Base-by-base conservation (phyloP, 129 eudicot genomes). In the Scalesia atractyloides region DNA sequence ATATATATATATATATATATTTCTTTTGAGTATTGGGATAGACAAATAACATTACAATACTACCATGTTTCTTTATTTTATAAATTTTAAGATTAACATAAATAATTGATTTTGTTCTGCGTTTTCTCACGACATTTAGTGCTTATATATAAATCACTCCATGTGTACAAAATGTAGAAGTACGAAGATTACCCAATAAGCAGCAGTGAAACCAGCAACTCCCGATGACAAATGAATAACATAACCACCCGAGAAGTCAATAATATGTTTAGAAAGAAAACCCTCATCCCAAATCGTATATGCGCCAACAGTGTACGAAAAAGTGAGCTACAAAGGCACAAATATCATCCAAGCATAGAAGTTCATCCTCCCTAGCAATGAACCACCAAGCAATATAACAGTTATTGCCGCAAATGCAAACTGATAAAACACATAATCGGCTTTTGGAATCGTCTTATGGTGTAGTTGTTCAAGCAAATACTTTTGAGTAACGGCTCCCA, bases 181-280 rank as follows among this genome's bases (percentile, higher is more conserved):
- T 39, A 39, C 2, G 6, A 48, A 78, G 75, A 60, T 74, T 71
- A 90, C 96, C 96, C 96, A 84, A 59, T 84, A 90, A 76, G 96
- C 93, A 4, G 96, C 93, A 7, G 96, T 90, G 68, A 90, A 87
- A 64, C 96, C 96, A 37, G 96, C 96, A 36, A 90, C 86, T 16
- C 96, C 93, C 0, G 96, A 90, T 70, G 92, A 84, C 41, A 90
- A 58, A 79, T 90, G 96, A 52, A 90, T 84, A 15, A 90, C 93
- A 68, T 86, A 90, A 17, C 96, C 96, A 52, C 96, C 96, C 0
- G 96, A 87, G 72, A 84, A 89, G 58, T 89, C 96, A 0, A 89
- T 86, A 18, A 89, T 76, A 14, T 69, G 60, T 0, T 4, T 1
- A 0, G 85, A 50, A 39, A 89, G 84, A 76, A 87, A 84, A 5